Percentiles rank a stretch among this genome's conserved stretches.
These are phyloP conservation scores for Cadophora malorum DNA, from an alignment of 2,329 filamentous ascomycete genomes.

Conservation along the genomic window DNA sequence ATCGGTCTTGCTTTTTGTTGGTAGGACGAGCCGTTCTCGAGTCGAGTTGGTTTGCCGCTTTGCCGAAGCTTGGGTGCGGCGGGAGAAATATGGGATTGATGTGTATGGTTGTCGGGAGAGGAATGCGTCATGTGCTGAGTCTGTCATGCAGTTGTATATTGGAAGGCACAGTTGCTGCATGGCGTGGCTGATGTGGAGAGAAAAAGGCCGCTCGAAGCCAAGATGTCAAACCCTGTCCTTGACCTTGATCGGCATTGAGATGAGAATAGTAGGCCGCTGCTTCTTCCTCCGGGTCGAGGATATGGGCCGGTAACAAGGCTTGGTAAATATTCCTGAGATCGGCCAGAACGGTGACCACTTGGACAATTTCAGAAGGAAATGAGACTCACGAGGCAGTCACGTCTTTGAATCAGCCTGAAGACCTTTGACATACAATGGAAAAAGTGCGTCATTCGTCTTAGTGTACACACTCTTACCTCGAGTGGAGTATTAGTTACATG, in stretches of 20 bases:
- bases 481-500: slow-evolving; percentile 44
- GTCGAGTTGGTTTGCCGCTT: slow-evolving; percentile 7
- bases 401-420: background rate
- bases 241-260: background rate
- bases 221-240: too few species aligned
- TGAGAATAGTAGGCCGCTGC: background rate
- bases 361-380: background rate
- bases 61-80: slow-evolving; percentile 14
- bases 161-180: slow-evolving; percentile 2
- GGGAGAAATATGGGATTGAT: background rate
- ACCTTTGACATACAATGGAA: background rate
- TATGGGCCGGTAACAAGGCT: background rate
- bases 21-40: background rate
- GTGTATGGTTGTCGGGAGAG: background rate
- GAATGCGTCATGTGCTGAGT: background rate
- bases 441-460: slow-evolving; percentile 38
- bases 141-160: slow-evolving; percentile 6
- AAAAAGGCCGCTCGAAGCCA: slow-evolving; percentile 7
- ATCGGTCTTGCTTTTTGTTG: background rate
- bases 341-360: background rate
- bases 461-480: slow-evolving; percentile 42
- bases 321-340: background rate
- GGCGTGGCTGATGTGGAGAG: background rate
- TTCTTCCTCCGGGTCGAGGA: slow-evolving; percentile 5
- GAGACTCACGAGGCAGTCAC: slow-evolving; percentile 12